phyloP scores from a whole-genome alignment of 352 stramenopile species.

The Globisporangium orthogonon region DNA sequence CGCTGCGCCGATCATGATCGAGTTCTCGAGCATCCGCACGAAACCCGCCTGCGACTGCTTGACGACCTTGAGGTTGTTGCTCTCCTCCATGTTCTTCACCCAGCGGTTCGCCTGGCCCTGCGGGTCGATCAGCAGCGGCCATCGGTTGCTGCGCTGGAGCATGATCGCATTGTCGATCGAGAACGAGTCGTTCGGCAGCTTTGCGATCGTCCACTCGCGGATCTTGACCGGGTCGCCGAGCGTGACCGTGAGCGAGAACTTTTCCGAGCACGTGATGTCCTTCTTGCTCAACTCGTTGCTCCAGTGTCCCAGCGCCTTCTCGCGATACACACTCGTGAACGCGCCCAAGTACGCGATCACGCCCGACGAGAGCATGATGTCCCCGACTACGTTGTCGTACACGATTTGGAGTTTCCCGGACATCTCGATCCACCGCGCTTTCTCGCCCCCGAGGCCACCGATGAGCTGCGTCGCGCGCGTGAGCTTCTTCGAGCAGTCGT shows the following conservation, averaged over 20 bases:
- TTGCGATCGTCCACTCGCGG: slow-evolving; percentile 92
- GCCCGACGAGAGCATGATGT: slow-evolving; percentile 92
- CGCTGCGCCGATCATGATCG: slow-evolving; percentile 90
- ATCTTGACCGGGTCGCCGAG: slow-evolving; percentile 92
- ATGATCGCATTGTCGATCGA: slow-evolving; percentile 96
- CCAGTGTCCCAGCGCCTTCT: slow-evolving; percentile 87
- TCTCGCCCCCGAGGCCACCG: slow-evolving; percentile 90
- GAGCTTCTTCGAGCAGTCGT: slow-evolving; percentile 92
- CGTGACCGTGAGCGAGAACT: slow-evolving; percentile 79
- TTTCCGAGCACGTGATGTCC: slow-evolving; percentile 75
- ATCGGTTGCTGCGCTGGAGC: slow-evolving; percentile 87
- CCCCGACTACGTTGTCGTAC: slow-evolving; percentile 90
- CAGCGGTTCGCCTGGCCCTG: slow-evolving; percentile 94
- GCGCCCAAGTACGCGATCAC: slow-evolving; percentile 93
- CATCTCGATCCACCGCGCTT: slow-evolving; percentile 90
- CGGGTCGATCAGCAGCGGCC: slow-evolving; percentile 96
- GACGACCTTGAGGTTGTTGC: slow-evolving; percentile 89
- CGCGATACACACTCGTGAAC: slow-evolving; percentile 90
- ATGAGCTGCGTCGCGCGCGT: slow-evolving; percentile 91
- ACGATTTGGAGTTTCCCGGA: slow-evolving; percentile 76
- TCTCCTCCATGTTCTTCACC: slow-evolving; percentile 93
- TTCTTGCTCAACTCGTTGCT: slow-evolving; percentile 47
- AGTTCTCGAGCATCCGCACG: slow-evolving; percentile 93
- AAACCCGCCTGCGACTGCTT: slow-evolving; percentile 93
- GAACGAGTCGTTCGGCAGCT: slow-evolving; percentile 93